Percentiles rank a stretch among this genome's conserved stretches.
Evolutionary conservation across 2,329 filamentous ascomycete species (phyloP).

Genomic region (Parastagonospora nodorum): DNA sequence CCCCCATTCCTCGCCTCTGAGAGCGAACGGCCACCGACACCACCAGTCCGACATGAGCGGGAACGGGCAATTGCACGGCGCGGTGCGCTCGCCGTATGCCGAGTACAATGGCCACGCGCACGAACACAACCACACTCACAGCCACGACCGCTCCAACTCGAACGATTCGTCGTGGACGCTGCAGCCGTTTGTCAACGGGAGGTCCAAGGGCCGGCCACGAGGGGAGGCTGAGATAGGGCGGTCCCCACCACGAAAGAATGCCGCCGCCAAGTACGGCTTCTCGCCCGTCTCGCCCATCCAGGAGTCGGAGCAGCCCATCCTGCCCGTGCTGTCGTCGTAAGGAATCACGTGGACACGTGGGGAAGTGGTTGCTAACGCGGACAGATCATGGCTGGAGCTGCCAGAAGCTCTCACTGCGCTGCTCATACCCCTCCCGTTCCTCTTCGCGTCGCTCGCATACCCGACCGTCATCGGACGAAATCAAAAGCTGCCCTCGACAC

Average conservation of each 20-base stretch:
- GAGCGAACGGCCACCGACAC: conserved; percentile 35
- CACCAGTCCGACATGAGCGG: conserved; percentile 43
- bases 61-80: conserved; percentile 38
- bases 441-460: conserved; percentile 55
- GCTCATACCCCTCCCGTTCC: conserved; percentile 55
- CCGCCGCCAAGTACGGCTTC: conserved; percentile 34
- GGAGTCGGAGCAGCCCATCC: conserved; percentile 26
- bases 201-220: conserved; percentile 44
- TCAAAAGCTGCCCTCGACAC: conserved; percentile 21
- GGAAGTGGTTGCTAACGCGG: conserved; percentile 3
- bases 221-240: conserved; percentile 54
- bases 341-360: conserved; percentile 1
- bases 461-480: conserved; percentile 26
- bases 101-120: conserved; percentile 33
- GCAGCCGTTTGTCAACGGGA: conserved; percentile 35
- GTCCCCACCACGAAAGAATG: conserved; percentile 32
- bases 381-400: conserved; percentile 44
- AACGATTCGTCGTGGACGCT: conserved; percentile 36
- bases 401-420: conserved; percentile 57
- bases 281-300: conserved; percentile 45
- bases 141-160: conserved; percentile 27
- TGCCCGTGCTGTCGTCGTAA: conserved; percentile 27
- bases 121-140: conserved; percentile 23
- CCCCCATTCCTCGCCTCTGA: conserved; percentile 27
- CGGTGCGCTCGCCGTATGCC: conserved; percentile 34